phyloP scores from a whole-genome alignment of 805 yeast genomes.

The Suhomyces canberraensis region DNA sequence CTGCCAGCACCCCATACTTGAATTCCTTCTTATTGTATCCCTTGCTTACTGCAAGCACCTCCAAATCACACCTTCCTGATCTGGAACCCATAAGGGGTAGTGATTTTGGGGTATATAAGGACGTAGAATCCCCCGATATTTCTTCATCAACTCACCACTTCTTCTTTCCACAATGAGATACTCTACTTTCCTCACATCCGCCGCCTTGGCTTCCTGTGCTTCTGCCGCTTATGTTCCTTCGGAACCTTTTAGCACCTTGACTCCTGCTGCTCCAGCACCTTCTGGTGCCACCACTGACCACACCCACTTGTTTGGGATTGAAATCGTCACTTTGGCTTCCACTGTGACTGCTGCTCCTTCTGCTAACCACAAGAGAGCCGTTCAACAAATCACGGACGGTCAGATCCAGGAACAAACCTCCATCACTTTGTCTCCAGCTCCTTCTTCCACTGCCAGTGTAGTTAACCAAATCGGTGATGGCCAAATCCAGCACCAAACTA shows the following conservation, averaged over 20 bases:
- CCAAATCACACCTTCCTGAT: neutral
- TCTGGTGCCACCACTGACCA: constrained; percentile 46
- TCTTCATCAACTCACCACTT: neutral
- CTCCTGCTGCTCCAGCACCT: constrained; percentile 27
- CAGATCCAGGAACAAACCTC: constrained; percentile 49
- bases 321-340: constrained; percentile 51
- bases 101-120: neutral
- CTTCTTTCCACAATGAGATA: constrained; percentile 16
- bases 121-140: too few species aligned
- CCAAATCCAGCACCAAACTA: constrained; percentile 45
- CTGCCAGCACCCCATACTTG: neutral
- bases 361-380: constrained; percentile 15
- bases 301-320: constrained; percentile 62
- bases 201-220: constrained; percentile 47
- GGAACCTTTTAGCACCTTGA: constrained; percentile 29
- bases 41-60: neutral
- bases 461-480: constrained; percentile 47
- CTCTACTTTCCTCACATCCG: constrained; percentile 17
- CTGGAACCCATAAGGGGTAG: neutral
- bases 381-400: constrained; percentile 47
- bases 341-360: constrained; percentile 22
- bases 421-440: constrained; percentile 30
- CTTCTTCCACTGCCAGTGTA: constrained; percentile 28
- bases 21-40: neutral
- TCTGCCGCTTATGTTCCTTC: constrained; percentile 46